These are phyloP conservation scores for Agarophyton chilense DNA, from an alignment of 23 red algal genomes.

Conservation along the genomic window DNA sequence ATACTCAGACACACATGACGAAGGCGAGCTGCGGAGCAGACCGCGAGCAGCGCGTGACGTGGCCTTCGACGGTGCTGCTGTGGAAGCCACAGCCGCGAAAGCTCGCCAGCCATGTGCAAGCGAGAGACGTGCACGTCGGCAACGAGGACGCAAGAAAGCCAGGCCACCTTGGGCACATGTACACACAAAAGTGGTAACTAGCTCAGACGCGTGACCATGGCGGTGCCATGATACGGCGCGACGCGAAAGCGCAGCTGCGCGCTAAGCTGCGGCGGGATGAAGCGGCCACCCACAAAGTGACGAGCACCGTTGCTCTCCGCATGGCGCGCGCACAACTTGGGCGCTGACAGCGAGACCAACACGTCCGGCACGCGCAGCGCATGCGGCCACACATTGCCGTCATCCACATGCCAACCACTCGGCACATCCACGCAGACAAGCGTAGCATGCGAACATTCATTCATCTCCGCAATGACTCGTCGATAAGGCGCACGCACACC, in stretches of 20 bases:
- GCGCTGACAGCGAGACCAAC: slow-evolving; percentile 85
- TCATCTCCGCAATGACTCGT: slow-evolving; percentile 50
- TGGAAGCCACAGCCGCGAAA: no score
- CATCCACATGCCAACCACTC: slow-evolving; percentile 92
- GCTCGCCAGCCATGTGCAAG: no score
- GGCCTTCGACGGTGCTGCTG: no score
- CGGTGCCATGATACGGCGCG: slow-evolving; percentile 26
- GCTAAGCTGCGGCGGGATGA: slow-evolving; percentile 73
- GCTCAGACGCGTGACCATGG: slow-evolving; percentile 22
- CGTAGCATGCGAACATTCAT: neutral
- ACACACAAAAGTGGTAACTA: no score
- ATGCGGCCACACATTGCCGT: slow-evolving; percentile 25
- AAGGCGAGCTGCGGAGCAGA: no score
- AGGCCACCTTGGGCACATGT: no score
- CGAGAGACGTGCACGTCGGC: no score
- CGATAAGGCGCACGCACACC: slow-evolving; percentile 72
- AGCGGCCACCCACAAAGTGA: slow-evolving; percentile 95
- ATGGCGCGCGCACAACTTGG: slow-evolving; percentile 61
- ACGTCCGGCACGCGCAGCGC: slow-evolving; percentile 42
- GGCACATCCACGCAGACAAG: slow-evolving; percentile 91
- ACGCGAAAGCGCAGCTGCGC: slow-evolving; percentile 43
- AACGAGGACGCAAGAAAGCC: no score
- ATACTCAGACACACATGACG: no score
- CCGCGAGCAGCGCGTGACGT: no score
- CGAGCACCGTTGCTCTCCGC: neutral